Evolutionary conservation across 73 alveolate species (phyloP).

Genomic region (Tetrahymena borealis): DNA sequence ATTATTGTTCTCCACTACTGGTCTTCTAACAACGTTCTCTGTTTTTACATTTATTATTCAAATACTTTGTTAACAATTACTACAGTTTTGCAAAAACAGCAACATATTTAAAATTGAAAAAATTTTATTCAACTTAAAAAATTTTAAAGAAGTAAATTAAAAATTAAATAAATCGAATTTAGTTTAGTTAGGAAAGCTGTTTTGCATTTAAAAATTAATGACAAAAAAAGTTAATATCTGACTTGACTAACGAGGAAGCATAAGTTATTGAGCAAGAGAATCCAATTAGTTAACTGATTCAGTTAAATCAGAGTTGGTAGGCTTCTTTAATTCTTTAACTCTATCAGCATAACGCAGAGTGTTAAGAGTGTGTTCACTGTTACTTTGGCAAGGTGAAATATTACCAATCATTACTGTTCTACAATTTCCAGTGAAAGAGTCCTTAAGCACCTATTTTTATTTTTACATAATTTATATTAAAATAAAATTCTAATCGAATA

Average conservation of each 20-base stretch:
- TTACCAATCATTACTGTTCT: constrained; percentile 99
- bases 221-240: not conserved
- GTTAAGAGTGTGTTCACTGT: constrained; percentile 98
- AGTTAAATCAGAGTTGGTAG: constrained; percentile 41
- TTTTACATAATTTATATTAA: not conserved
- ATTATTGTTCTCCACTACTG: not conserved
- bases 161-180: constrained; percentile 13
- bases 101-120: constrained; percentile 14
- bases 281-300: constrained; percentile 36
- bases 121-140: not conserved
- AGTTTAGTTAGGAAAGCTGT: not conserved
- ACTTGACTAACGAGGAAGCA: constrained; percentile 52
- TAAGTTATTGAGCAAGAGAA: constrained; percentile 38
- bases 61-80: not conserved
- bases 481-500: not conserved
- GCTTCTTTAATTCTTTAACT: constrained; percentile 98
- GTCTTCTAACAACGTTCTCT: not conserved
- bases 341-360: constrained; percentile 99
- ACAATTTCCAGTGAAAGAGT: constrained; percentile 98
- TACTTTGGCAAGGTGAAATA: constrained; percentile 91
- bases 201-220: constrained; percentile 7
- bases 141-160: constrained; percentile 24
- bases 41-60: not conserved
- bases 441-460: constrained; percentile 86
- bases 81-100: not conserved